Evolutionary conservation across 2,329 filamentous ascomycete species (phyloP).

Genomic region (Fusarium sp.): DNA sequence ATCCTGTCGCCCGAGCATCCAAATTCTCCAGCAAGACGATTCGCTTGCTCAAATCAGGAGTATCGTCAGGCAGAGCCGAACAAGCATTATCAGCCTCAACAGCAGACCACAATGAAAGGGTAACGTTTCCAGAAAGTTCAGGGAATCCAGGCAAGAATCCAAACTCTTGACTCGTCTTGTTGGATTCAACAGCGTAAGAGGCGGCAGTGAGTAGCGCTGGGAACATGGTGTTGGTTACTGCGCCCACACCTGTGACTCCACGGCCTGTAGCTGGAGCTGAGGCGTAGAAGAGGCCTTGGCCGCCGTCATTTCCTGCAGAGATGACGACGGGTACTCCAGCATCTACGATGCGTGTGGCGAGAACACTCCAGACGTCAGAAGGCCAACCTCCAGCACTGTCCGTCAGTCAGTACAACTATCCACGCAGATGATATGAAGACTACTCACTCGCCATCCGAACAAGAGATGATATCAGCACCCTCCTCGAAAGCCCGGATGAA

Average conservation of each 20-base stretch:
- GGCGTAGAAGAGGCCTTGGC: background rate
- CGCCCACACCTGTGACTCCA: background rate
- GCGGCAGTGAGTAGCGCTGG: background rate
- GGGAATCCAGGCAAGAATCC: background rate
- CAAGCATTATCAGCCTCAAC: background rate
- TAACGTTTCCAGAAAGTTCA: background rate
- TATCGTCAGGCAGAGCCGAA: background rate
- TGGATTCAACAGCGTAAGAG: background rate
- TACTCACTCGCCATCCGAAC: background rate
- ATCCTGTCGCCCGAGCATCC: background rate
- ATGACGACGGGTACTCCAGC: constrained; percentile 1
- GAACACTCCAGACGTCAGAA: background rate
- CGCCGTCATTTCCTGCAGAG: background rate
- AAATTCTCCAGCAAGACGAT: background rate
- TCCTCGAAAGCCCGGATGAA: constrained; percentile 67
- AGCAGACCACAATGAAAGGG: background rate
- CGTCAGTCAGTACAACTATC: background rate
- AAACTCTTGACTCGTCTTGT: background rate
- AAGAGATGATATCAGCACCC: constrained; percentile 62
- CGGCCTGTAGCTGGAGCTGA: background rate
- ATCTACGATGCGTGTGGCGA: background rate
- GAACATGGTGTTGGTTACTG: background rate
- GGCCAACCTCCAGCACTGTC: background rate
- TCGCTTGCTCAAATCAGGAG: background rate
- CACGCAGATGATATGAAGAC: background rate